Percentiles rank a stretch among this genome's conserved stretches.
phyloP scores from a whole-genome alignment of 371 early-diverging fungal genomes.

The Lichtheimia corymbifera region DNA sequence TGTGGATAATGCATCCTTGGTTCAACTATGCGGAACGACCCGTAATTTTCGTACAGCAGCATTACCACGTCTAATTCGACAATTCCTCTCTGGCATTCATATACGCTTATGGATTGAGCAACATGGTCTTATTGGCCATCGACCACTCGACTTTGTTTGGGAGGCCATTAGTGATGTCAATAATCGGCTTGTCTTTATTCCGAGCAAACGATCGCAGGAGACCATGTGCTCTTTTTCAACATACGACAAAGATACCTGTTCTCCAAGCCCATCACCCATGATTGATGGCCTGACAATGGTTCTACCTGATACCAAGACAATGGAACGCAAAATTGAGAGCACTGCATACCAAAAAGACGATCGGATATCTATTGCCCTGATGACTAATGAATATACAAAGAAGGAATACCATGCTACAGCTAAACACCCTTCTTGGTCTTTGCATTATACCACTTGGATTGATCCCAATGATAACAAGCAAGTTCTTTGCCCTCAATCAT shows the following conservation, averaged over 20 bases:
- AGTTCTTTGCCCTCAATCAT: too few species aligned
- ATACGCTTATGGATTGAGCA: slow-evolving; percentile 10
- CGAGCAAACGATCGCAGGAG: not conserved
- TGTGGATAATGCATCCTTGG: slow-evolving; percentile 5
- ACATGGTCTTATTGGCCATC: not conserved
- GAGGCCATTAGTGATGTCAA: not conserved
- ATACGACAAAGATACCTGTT: not conserved
- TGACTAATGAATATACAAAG: too few species aligned
- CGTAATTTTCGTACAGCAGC: slow-evolving; percentile 1
- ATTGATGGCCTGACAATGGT: slow-evolving; percentile 8
- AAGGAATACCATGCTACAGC: too few species aligned
- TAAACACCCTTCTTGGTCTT: too few species aligned
- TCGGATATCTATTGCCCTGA: too few species aligned
- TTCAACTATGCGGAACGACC: slow-evolving; percentile 4
- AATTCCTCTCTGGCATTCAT: not conserved
- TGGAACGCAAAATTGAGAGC: not conserved
- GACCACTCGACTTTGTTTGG: slow-evolving; percentile 5
- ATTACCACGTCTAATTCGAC: slow-evolving; percentile 1
- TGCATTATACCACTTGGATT: too few species aligned
- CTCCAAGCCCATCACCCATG: not conserved
- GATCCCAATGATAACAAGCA: too few species aligned
- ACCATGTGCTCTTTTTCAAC: too few species aligned
- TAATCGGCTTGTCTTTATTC: not conserved
- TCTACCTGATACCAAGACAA: too few species aligned
- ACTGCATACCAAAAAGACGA: not conserved